Conservation (phyloP, 768 basidiomycete genomes). For the Filobasidium wieringae region DNA sequence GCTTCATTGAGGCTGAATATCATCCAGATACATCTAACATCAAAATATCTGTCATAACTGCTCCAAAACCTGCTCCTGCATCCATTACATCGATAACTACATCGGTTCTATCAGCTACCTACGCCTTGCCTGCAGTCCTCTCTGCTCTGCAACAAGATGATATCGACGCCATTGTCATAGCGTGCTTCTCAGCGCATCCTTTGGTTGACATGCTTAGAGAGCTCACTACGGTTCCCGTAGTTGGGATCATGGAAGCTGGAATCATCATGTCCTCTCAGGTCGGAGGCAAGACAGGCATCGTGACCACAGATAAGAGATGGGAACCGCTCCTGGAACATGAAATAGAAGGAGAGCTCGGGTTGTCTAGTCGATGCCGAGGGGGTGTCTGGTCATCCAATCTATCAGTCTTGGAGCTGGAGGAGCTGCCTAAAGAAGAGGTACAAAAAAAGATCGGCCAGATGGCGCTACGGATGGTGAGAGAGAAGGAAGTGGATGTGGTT, state of each 20-base stretch:
- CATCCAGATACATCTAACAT: neutral
- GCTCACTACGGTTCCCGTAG: constrained; percentile 19
- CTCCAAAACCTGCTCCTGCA: constrained; percentile 7
- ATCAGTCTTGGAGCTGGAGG: constrained; percentile 24
- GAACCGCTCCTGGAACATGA: constrained; percentile 25
- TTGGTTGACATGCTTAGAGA: constrained; percentile 20
- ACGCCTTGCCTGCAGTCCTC: constrained; percentile 8
- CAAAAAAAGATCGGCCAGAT: constrained; percentile 9
- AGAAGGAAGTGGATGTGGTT: constrained; percentile 19
- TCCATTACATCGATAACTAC: constrained; percentile 21
- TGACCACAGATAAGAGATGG: constrained; percentile 28
- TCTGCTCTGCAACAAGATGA: constrained; percentile 7
- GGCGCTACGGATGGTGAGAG: constrained; percentile 12
- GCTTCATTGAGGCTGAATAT: neutral
- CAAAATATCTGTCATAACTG: constrained; percentile 11
- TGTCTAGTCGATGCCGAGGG: constrained; percentile 11
- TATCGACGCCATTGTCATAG: constrained; percentile 17
- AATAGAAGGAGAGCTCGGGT: constrained; percentile 16
- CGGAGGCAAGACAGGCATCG: constrained; percentile 17
- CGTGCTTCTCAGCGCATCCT: constrained; percentile 25
- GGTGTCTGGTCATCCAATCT: constrained; percentile 25
- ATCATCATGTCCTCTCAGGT: constrained; percentile 19
- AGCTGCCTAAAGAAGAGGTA: constrained; percentile 17
- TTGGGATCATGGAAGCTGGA: constrained; percentile 24
- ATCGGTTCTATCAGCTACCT: constrained; percentile 19